phyloP scores from a whole-genome alignment of 148 eudicot species.

The Fallopia convolvulus region DNA sequence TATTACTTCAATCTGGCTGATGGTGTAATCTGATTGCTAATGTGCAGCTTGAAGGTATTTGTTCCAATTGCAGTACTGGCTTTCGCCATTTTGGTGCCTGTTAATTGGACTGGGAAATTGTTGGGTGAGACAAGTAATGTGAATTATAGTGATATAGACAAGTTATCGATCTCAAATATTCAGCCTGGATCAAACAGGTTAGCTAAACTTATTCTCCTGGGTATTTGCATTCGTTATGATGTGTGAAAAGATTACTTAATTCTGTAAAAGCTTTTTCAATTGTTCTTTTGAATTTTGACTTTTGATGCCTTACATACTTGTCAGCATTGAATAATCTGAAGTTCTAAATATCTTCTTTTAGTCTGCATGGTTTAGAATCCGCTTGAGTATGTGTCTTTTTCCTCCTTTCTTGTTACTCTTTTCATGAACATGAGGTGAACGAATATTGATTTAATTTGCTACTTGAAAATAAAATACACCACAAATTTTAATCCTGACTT shows the following conservation, averaged over 20 bases:
- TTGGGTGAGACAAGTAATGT: slow-evolving; percentile 45
- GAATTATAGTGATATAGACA: slow-evolving; percentile 73
- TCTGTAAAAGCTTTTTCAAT: background rate
- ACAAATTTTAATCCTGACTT: background rate
- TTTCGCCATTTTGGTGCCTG: slow-evolving; percentile 78
- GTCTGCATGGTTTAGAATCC: background rate
- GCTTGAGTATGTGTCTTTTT: background rate
- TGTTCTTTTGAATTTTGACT: background rate
- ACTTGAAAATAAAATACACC: background rate
- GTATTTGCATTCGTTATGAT: background rate
- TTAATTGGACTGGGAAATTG: slow-evolving; percentile 72
- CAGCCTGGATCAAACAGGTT: slow-evolving; percentile 77
- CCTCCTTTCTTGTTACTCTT: background rate
- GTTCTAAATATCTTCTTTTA: background rate
- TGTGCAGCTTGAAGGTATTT: slow-evolving; percentile 92
- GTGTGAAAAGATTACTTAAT: background rate
- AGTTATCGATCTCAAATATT: slow-evolving; percentile 87
- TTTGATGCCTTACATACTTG: background rate
- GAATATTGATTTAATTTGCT: background rate
- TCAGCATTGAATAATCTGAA: background rate
- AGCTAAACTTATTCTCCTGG: background rate
- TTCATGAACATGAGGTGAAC: background rate
- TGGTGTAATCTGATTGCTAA: background rate
- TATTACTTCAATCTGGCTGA: background rate
- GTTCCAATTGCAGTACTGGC: slow-evolving; percentile 78